phyloP scores from a whole-genome alignment of 164 flowering plant species.

The Kalanchoe fedtschenkoi region DNA sequence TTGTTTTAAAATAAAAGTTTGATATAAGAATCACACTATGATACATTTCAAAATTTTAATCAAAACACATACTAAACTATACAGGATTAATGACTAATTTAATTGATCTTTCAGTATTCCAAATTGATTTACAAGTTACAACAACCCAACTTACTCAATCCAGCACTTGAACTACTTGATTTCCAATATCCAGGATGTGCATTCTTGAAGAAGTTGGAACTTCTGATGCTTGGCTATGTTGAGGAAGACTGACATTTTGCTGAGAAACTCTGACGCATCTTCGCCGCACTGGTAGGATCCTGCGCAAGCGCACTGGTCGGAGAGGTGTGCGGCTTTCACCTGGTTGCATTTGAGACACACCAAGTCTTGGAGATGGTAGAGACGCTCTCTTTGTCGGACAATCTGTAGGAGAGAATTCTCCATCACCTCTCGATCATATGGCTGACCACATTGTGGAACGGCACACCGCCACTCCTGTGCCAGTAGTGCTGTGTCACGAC shows the following conservation, averaged over 20 bases:
- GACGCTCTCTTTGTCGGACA: conserved; percentile 77
- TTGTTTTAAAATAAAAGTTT: too few relatives aligned
- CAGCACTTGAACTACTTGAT: conserved; percentile 10
- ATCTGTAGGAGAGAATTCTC: conserved; percentile 90
- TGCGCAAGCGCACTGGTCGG: conserved; percentile 78
- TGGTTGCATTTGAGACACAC: conserved; percentile 73
- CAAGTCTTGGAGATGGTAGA: conserved; percentile 85
- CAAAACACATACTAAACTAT: too few relatives aligned
- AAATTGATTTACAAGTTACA: too few relatives aligned
- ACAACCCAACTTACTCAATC: too few relatives aligned
- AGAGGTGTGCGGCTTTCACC: conserved; percentile 76
- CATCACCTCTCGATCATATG: conserved; percentile 75
- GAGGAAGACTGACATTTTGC: conserved; percentile 63
- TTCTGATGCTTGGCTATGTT: conserved; percentile 55
- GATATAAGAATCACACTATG: too few relatives aligned
- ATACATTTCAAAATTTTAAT: too few relatives aligned
- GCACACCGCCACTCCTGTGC: conserved; percentile 79
- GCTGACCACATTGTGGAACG: conserved; percentile 93
- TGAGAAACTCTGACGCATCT: conserved; percentile 47
- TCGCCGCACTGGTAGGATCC: conserved; percentile 81
- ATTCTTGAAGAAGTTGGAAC: conserved; percentile 66
- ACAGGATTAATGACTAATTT: too few relatives aligned
- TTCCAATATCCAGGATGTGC: conserved; percentile 75
- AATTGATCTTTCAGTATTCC: too few relatives aligned
- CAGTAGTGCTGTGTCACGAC: conserved; percentile 60